Conservation (phyloP, 1,284 basidiomycete species). For the Fomitopsis schrenkii region DNA sequence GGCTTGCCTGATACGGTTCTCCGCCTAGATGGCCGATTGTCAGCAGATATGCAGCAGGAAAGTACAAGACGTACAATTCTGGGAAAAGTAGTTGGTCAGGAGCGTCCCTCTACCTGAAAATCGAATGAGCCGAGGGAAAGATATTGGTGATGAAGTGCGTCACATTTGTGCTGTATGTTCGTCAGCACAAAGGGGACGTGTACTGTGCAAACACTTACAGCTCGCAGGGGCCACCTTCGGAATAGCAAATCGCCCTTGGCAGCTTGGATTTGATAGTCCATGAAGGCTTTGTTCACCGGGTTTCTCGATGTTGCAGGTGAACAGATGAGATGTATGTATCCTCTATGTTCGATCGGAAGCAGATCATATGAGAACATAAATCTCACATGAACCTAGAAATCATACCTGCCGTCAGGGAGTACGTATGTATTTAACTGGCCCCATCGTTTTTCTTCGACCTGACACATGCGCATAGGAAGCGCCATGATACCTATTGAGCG, state of each 20-base stretch:
- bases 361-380: background rate
- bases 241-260: constrained; percentile 49
- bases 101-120: constrained; percentile 58
- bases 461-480: background rate
- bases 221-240: constrained; percentile 63
- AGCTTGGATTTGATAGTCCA: constrained; percentile 62
- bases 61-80: constrained; percentile 55
- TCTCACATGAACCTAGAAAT: background rate
- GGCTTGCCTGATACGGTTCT: constrained; percentile 61
- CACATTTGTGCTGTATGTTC: constrained; percentile 58
- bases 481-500: constrained; percentile 12
- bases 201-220: constrained; percentile 35
- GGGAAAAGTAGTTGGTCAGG: constrained; percentile 77
- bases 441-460: background rate
- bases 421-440: constrained; percentile 23
- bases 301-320: constrained; percentile 33
- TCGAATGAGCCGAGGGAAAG: background rate
- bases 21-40: constrained; percentile 44
- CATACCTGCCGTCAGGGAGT: constrained; percentile 46
- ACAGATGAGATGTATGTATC: constrained; percentile 58
- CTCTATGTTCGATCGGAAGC: constrained; percentile 34
- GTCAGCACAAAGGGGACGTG: background rate
- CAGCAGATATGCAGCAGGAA: background rate
- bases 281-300: constrained; percentile 50
- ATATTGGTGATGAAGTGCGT: background rate